phyloP scores from a whole-genome alignment of 208 protist genomes.

The Leishmania braziliensis region DNA sequence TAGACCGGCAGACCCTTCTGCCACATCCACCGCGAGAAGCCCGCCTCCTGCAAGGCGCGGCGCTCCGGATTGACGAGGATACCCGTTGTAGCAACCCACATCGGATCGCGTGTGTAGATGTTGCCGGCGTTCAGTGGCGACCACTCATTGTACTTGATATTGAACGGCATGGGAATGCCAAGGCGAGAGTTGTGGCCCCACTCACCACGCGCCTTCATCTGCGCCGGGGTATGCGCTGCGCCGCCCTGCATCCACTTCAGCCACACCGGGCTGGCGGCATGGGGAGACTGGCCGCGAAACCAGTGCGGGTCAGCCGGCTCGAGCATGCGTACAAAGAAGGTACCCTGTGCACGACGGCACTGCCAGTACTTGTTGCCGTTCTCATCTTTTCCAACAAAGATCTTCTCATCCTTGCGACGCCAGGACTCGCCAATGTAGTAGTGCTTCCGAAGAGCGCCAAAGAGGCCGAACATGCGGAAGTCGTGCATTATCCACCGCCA shows the following conservation, averaged over 20 bases:
- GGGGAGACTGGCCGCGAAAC: conserved; percentile 79
- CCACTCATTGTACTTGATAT: conserved; percentile 85
- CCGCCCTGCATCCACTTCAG: conserved; percentile 87
- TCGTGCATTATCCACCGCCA: conserved; percentile 90
- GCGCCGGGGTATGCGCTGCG: conserved; percentile 81
- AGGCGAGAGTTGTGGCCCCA: conserved; percentile 87
- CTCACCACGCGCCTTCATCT: conserved; percentile 88
- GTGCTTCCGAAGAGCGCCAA: conserved; percentile 68
- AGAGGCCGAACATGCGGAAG: conserved; percentile 92
- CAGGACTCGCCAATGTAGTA: conserved; percentile 89
- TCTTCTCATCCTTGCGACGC: conserved; percentile 91
- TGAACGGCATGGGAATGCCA: conserved; percentile 79
- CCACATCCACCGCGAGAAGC: conserved; percentile 84
- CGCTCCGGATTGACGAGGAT: conserved; percentile 82
- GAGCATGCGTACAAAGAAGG: conserved; percentile 63
- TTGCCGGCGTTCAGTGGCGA: conserved; percentile 69
- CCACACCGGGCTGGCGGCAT: conserved; percentile 74
- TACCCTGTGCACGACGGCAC: conserved; percentile 54
- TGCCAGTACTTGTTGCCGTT: conserved; percentile 93
- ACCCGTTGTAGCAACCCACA: conserved; percentile 76
- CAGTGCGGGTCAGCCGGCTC: conserved; percentile 86
- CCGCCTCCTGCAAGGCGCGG: conserved; percentile 75
- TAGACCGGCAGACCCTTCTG: conserved; percentile 86
- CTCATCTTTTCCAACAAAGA: conserved; percentile 92
- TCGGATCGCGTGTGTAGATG: conserved; percentile 78